These are phyloP conservation scores for Arthroderma sp. DNA, from an alignment of 2,329 filamentous ascomycete genomes.

Conservation along the genomic window DNA sequence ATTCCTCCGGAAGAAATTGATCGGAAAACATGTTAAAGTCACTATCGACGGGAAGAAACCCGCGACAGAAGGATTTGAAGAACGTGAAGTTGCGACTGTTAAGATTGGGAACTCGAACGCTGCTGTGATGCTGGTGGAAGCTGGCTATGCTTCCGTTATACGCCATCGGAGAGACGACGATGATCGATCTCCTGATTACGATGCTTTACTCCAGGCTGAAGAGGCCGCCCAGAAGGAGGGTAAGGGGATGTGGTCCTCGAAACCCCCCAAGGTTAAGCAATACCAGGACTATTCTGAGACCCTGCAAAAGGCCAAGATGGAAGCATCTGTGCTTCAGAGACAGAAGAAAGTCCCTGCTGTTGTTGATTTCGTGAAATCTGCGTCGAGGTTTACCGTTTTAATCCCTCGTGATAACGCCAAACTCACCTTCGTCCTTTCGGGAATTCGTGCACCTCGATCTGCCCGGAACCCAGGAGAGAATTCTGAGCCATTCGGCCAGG, in stretches of 20 bases:
- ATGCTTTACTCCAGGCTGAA: slow-evolving; percentile 40
- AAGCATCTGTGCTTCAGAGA: slow-evolving; percentile 71
- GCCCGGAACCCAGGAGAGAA: slow-evolving; percentile 67
- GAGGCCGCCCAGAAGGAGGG: slow-evolving; percentile 62
- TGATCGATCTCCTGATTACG: slow-evolving; percentile 86
- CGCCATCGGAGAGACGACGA: slow-evolving; percentile 90
- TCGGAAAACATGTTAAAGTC: slow-evolving; percentile 88
- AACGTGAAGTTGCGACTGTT: slow-evolving; percentile 85
- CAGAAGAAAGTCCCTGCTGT: slow-evolving; percentile 87
- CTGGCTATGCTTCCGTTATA: slow-evolving; percentile 86
- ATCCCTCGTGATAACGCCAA: slow-evolving; percentile 89
- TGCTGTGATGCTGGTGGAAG: slow-evolving; percentile 72
- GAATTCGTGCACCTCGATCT: slow-evolving; percentile 79
- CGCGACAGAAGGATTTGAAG: slow-evolving; percentile 79
- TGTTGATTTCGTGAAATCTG: slow-evolving; percentile 97
- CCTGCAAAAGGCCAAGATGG: slow-evolving; percentile 88
- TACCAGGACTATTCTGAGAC: slow-evolving; percentile 86
- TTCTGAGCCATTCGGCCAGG: slow-evolving; percentile 86
- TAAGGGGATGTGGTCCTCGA: slow-evolving; percentile 92
- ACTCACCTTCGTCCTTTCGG: slow-evolving; percentile 84
- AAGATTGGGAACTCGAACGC: slow-evolving; percentile 76
- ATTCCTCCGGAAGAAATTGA: slow-evolving; percentile 81
- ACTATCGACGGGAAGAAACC: slow-evolving; percentile 83
- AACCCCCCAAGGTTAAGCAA: slow-evolving; percentile 67
- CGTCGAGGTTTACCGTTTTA: slow-evolving; percentile 81